Base-by-base conservation (phyloP, 371 early-diverging fungal species). In the Mucor lusitanicus region DNA sequence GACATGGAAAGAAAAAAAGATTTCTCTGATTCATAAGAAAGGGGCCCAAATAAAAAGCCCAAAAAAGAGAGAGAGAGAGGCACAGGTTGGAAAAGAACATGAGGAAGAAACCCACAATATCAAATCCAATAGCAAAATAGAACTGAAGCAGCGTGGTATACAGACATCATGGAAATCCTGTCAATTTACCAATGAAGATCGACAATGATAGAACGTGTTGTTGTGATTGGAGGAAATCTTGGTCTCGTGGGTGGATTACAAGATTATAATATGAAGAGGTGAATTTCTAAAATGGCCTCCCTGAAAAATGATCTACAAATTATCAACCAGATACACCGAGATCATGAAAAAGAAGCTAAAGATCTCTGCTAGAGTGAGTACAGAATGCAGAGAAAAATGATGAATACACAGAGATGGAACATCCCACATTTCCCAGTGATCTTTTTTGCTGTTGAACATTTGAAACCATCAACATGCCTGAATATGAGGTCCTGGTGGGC, bases 141-240 rank as follows among this genome's bases (percentile, higher is more conserved):
- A 65, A 50, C 37, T 44, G 32, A 50, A 27, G 59, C 35, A 50
- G 68, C 63, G 61, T 63, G 63, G 63, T 56, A 35, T 33, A 57
- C 27, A 28, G 39, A 27, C 23, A 46, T 12, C 32, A 56, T 15
- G 42, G 30, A 61, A 55, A 27, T 30, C 35, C 42, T 21, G 27
- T 12, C 39, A 46, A 28, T 56, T 61, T 62, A 61, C 68, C 68
- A 68, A 68, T 68, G 17, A 19, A n/a, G 44, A 44, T 44, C 17
- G 39, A 30, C 40, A 32, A 55, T 50, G 25, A 44, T 23, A 68
- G 37, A 55, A 68, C 68, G 68, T 68, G 68, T 63, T 50, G 33
- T 54, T 68, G 50, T 58, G 56, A 68, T 68, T 68, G 68, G 68
- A 8, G 15, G 40, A 40, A 21, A 32, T 46, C 27, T 21, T 8